Evolutionary conservation across 148 eudicot species (phyloP), one percentile per base, ranked within the genome.

Genomic region (Diospyros lotus): DNA sequence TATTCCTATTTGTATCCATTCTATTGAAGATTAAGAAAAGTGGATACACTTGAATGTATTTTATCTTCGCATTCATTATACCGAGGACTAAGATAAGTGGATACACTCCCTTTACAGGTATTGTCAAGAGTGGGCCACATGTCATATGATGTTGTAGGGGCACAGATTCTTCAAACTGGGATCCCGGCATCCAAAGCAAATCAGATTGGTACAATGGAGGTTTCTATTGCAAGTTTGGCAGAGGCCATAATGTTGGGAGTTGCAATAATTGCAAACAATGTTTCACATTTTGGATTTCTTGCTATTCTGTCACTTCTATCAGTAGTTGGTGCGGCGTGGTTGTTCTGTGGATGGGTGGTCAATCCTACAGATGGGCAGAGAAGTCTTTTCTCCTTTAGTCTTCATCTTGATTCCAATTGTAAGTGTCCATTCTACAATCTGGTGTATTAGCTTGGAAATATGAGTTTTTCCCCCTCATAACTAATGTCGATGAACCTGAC

Each of bases 141-240:
- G 97, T 94, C 97, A 61, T 94, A 94, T 76, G 93, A 94, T 77
- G 86, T 94, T 52, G 82, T 94, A 45, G 98, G 98, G 73, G 87
- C 89, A 68, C 98, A 94, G 82, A 94, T 94, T 82, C 90, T 94
- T 80, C 98, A 94, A 84, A 92, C 98, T 5, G 98, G 98, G 64
- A 92, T 92, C 80, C 97, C 98, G 54, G 79, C 90, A 58, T 91
- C 95, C 40, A 94, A 92, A 87, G 98, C 98, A 66, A 94, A 94
- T 82, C 95, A 92, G 50, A 90, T 94, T 43, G 98, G 95, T 66
- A 79, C 90, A 39, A 94, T 95, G 59, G 98, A 94, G 86, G 89
- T 89, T 77, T 92, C 98, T 44, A 73, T 94, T 67, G 97, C 98
- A 50, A 92, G 98, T 74, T 80, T 94, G 72, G 97, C 98, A 3